These are phyloP conservation scores for Fomitiporia mediterranea DNA, from an alignment of 1,284 basidiomycete species.

Conservation along the genomic window DNA sequence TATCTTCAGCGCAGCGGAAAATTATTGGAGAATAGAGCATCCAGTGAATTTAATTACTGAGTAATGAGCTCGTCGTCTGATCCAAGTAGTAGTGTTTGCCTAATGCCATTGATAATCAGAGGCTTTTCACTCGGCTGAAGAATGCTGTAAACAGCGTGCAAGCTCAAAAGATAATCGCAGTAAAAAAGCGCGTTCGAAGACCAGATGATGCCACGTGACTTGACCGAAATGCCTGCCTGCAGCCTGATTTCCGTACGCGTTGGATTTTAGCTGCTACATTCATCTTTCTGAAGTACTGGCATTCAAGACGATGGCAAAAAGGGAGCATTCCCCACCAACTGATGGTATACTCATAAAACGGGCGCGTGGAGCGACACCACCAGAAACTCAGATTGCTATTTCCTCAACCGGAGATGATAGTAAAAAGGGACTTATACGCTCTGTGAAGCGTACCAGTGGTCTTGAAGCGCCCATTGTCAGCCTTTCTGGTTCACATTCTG, in stretches of 20 bases:
- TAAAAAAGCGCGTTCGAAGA: background rate
- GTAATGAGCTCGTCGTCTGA: too few species aligned
- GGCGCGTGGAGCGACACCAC: constrained; percentile 54
- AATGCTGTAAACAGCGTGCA: background rate
- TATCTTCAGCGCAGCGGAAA: too few species aligned
- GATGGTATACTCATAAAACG: constrained; percentile 60
- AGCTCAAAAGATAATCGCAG: background rate
- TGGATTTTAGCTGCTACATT: background rate
- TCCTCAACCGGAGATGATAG: constrained; percentile 67
- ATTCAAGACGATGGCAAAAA: constrained; percentile 57
- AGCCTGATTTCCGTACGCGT: background rate
- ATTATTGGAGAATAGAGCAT: too few species aligned
- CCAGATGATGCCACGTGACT: background rate
- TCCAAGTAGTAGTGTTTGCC: too few species aligned
- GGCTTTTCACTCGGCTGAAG: too few species aligned
- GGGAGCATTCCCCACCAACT: constrained; percentile 48
- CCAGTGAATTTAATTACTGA: too few species aligned
- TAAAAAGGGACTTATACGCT: constrained; percentile 69
- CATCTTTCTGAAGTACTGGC: background rate
- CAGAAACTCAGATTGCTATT: constrained; percentile 66
- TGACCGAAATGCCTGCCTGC: background rate
- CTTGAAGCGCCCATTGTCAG: constrained; percentile 80
- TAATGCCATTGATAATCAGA: too few species aligned
- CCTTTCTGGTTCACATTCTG: constrained; percentile 70
- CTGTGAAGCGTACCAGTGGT: constrained; percentile 72